phyloP scores from a whole-genome alignment of 2,329 filamentous ascomycete genomes.

The Hymenoscyphus infarciens region DNA sequence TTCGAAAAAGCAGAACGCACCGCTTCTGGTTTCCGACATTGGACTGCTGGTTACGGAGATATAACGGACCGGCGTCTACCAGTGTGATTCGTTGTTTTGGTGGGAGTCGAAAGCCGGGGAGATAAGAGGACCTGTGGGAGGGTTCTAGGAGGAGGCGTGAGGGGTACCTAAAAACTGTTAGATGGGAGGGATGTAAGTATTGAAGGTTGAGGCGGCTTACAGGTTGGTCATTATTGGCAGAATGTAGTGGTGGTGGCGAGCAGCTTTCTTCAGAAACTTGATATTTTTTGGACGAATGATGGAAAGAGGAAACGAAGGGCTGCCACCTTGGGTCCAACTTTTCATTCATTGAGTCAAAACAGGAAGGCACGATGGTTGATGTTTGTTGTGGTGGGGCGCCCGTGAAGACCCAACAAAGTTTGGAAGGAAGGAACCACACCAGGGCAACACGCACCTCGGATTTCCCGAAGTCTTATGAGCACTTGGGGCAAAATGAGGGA shows the following conservation, averaged over 20 bases:
- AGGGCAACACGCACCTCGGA: neutral
- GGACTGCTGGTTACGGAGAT: neutral
- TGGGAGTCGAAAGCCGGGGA: too few species aligned
- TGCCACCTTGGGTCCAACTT: neutral
- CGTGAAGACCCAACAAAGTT: neutral
- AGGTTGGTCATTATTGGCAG: too few species aligned
- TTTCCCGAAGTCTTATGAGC: neutral
- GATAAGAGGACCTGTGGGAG: neutral
- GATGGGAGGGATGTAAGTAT: neutral
- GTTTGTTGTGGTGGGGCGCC: neutral
- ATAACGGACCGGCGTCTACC: too few species aligned
- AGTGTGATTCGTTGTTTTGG: too few species aligned
- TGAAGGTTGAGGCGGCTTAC: neutral
- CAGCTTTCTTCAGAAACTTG: too few species aligned
- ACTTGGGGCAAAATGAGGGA: neutral
- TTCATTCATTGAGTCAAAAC: neutral
- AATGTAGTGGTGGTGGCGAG: too few species aligned
- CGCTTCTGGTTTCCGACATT: neutral
- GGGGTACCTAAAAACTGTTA: neutral
- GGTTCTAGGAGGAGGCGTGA: neutral
- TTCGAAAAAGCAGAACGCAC: neutral
- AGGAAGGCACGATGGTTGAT: neutral
- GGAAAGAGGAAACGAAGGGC: neutral
- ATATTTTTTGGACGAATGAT: neutral
- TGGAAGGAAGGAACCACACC: neutral